Evolutionary conservation across 2,329 filamentous ascomycete genomes (phyloP), one percentile per base, ranked within the genome.

Genomic region (Trichoderma breve): DNA sequence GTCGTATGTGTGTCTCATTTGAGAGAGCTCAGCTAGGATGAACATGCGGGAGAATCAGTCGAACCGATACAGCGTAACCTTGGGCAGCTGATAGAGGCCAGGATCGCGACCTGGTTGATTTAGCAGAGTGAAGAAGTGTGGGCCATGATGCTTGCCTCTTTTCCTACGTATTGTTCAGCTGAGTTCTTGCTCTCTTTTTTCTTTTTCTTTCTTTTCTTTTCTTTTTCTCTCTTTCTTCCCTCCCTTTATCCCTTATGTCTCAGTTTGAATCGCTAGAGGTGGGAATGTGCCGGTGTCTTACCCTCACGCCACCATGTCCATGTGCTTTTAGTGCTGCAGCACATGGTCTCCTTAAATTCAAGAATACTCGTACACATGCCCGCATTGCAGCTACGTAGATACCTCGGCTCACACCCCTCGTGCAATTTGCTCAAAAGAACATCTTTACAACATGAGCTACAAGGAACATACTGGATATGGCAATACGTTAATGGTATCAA

Each of bases 241-340:
- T 21, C 8, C 28, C 9, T 36, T 28, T 12, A 36, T 51, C 57
- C 21, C 57, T 70, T 58, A 6, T 70, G 67, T 62, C 67, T 70
- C 39, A 53, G 39, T 70, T 36, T 62, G 67, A 70, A 64, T 58
- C 60, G 34, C 60, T 66, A 70, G 60, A 39, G 7, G 36, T 61
- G 57, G 36, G 36, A 51, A 36, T 62, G 67, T 72, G 51, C 60
- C 57, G 53, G 55, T 32, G 47, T 66, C 60, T 60, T 55, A 34
- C 63, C 62, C 58, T 63, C 24, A 62, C 62, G 67, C 71, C 53
- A 67, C 68, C 55, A 24, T 15, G 70, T 21, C 57, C 39, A 70
- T 70, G 55, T 70, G 55, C 34, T 51, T 69, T 65, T 57, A 61
- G 43, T 68, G 67, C 61, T 30, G 67, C 60, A 62, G 61, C 67